Evolutionary conservation across 2,329 filamentous ascomycete species (phyloP).

Genomic region (Corinectria fuckeliana): DNA sequence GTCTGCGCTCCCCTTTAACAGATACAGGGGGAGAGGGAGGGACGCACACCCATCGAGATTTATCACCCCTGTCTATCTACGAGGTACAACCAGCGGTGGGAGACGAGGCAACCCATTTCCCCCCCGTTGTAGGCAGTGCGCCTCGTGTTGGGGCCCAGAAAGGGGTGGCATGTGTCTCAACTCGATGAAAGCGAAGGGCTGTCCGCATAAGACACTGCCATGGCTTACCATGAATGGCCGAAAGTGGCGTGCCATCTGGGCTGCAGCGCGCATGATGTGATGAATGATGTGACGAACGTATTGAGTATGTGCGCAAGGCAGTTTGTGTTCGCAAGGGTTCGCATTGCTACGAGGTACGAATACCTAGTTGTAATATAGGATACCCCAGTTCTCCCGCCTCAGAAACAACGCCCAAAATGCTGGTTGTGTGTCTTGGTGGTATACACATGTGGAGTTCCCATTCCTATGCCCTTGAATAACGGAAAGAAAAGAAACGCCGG

Average conservation of each 20-base stretch:
- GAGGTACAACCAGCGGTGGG: neutral
- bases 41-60: no score
- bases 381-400: neutral
- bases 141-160: neutral
- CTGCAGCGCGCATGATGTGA: neutral
- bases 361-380: neutral
- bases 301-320: neutral
- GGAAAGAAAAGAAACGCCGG: neutral
- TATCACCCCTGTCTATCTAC: no score
- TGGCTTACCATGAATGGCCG: no score
- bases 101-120: neutral
- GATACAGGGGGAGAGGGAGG: no score
- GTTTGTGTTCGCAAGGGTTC: neutral
- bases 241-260: neutral
- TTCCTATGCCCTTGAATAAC: neutral
- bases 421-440: neutral
- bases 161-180: neutral
- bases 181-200: neutral
- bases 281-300: neutral
- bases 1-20: neutral
- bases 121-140: neutral
- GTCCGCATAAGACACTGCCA: neutral
- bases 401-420: conserved; percentile 8
- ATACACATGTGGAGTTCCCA: neutral
- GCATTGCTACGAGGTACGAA: neutral